A percentile compares a stretch with the other conserved stretches of the same genome.
These are phyloP conservation scores for Tolypocladium ovalisporum DNA, from an alignment of 2,329 filamentous ascomycete species.

Conservation along the genomic window DNA sequence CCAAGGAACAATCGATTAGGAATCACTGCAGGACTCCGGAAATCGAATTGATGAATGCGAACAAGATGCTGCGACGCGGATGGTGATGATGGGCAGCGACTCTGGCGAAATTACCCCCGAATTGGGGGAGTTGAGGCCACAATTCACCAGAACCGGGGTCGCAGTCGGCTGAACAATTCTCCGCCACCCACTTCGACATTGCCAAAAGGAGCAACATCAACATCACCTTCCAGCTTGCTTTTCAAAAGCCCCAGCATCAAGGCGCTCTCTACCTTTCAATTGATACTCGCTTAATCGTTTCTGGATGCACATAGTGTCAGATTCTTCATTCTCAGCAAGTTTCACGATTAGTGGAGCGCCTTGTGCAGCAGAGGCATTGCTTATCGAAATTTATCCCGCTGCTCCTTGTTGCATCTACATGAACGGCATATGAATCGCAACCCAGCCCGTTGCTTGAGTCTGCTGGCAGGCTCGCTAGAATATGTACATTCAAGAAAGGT, in stretches of 20 bases:
- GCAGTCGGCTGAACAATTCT: slow-evolving; percentile 20
- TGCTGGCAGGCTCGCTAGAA: slow-evolving; percentile 22
- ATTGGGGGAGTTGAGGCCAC: slow-evolving; percentile 29
- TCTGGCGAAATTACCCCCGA: slow-evolving; percentile 16
- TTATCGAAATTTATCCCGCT: slow-evolving; percentile 14
- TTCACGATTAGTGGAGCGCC: slow-evolving; percentile 21
- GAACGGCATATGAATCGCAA: slow-evolving; percentile 3
- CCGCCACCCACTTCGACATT: slow-evolving; percentile 9
- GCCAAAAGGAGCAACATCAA: neutral
- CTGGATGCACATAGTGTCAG: neutral
- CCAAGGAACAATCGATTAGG: slow-evolving; percentile 11
- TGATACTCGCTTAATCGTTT: neutral
- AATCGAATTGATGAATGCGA: slow-evolving; percentile 13
- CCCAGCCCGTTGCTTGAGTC: slow-evolving; percentile 10
- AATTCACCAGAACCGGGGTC: slow-evolving; percentile 25
- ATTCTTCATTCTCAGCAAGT: neutral
- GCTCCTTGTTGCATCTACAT: slow-evolving; percentile 8
- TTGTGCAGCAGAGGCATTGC: slow-evolving; percentile 17
- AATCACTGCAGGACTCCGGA: slow-evolving; percentile 24
- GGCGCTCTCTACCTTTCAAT: too few species aligned
- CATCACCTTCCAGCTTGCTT: neutral
- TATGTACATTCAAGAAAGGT: slow-evolving; percentile 21
- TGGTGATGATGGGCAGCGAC: slow-evolving; percentile 9
- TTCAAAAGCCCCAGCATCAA: neutral
- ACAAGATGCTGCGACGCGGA: slow-evolving; percentile 8